These are phyloP conservation scores for Lasiosphaeria hispida DNA, from an alignment of 495 filamentous ascomycete species.

Conservation along the genomic window DNA sequence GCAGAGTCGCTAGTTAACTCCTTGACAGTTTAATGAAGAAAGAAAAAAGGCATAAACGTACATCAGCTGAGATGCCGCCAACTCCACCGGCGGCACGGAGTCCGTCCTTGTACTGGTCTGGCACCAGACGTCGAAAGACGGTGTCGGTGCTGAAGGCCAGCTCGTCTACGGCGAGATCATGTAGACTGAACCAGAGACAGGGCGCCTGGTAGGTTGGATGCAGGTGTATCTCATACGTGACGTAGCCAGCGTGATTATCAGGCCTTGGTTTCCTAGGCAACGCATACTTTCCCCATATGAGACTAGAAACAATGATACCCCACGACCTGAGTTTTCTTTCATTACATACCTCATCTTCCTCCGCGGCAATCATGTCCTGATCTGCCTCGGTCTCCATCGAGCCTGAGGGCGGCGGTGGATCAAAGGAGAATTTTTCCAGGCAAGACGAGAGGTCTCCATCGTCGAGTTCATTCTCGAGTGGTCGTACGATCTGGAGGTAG, in stretches of 20 bases:
- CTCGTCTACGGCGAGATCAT: slow-evolving; percentile 43
- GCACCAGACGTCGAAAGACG: slow-evolving; percentile 68
- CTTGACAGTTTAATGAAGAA: slow-evolving; percentile 31
- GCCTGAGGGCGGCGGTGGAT: slow-evolving; percentile 1
- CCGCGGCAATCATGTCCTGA: slow-evolving; percentile 40
- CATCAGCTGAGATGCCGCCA: slow-evolving; percentile 74
- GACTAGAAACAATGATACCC: not conserved
- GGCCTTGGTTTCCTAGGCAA: slow-evolving; percentile 21
- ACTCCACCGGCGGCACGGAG: slow-evolving; percentile 61
- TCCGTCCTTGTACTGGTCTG: slow-evolving; percentile 55
- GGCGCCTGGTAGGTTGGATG: slow-evolving; percentile 57
- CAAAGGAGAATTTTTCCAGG: slow-evolving; percentile 39
- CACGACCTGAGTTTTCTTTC: not conserved
- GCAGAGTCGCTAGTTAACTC: slow-evolving; percentile 48
- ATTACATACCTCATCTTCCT: slow-evolving; percentile 45
- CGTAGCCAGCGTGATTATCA: slow-evolving; percentile 39
- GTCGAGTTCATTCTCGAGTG: slow-evolving; percentile 40
- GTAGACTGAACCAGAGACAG: slow-evolving; percentile 57
- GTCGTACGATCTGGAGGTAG: slow-evolving; percentile 48
- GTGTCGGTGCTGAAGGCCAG: slow-evolving; percentile 54
- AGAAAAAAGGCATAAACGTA: slow-evolving; percentile 46
- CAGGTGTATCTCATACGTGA: slow-evolving; percentile 59
- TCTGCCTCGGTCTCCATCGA: slow-evolving; percentile 12
- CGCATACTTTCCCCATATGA: slow-evolving; percentile 7
- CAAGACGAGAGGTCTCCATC: slow-evolving; percentile 41